These are phyloP conservation scores for Przewalskia tangutica DNA, from an alignment of 257 asterid species.

Conservation along the genomic window DNA sequence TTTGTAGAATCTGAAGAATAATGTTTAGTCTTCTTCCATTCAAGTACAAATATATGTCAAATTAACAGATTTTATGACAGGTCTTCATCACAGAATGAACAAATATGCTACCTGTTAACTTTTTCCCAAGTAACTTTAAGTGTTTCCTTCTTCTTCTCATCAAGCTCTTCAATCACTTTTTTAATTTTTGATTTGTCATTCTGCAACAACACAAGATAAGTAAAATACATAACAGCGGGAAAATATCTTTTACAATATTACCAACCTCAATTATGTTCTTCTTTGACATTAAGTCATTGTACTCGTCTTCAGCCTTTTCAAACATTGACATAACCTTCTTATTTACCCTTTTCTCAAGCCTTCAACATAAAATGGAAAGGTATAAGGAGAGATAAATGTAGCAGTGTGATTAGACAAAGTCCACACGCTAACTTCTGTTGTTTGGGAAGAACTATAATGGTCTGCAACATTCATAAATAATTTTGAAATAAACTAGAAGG, in stretches of 20 bases:
- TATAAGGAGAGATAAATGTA: slow-evolving; percentile 2
- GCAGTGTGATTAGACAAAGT: neutral
- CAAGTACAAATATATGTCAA: neutral
- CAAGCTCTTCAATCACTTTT: slow-evolving; percentile 95
- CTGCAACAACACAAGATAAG: slow-evolving; percentile 30
- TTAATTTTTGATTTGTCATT: slow-evolving; percentile 92
- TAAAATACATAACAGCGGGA: slow-evolving; percentile 5
- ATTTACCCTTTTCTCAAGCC: slow-evolving; percentile 97
- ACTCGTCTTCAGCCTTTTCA: slow-evolving; percentile 99
- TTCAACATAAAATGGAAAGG: slow-evolving; percentile 21
- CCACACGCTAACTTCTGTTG: neutral
- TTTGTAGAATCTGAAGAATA: neutral
- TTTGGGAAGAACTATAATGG: neutral
- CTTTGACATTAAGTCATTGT: slow-evolving; percentile 76
- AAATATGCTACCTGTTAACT: slow-evolving; percentile 66
- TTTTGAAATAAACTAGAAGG: neutral
- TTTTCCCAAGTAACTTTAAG: slow-evolving; percentile 90
- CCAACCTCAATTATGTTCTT: slow-evolving; percentile 94
- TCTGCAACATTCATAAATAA: neutral
- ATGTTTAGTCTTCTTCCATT: neutral
- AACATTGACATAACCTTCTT: slow-evolving; percentile 98
- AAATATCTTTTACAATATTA: slow-evolving; percentile 4
- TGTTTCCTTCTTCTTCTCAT: slow-evolving; percentile 94
- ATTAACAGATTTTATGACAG: neutral
- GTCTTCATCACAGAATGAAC: slow-evolving; percentile 2